Evolutionary conservation across 306 rosid species (phyloP), one percentile per base, ranked within the genome.

Genomic region (Argentina anserina): DNA sequence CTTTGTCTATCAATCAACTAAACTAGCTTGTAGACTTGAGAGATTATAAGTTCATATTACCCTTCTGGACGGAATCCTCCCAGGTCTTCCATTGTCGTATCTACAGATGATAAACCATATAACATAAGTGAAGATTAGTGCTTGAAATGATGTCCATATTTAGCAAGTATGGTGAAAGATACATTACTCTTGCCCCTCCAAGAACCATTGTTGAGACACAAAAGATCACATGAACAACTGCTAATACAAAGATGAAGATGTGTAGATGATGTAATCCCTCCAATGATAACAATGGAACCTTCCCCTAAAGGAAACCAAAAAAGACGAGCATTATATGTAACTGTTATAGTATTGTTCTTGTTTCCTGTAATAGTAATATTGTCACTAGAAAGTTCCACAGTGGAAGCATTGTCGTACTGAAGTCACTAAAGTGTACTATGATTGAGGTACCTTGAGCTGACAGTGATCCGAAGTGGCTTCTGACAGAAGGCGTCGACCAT

Each of bases 251-350:
- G 82, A 91, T 89, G 85, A 94, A 94, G 52, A 89, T 89, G 84
- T 89, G 98, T 34, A 94, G 89, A 26, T 94, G 97, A 79, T 94
- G 98, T 9, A 94, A 67, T 70, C 92, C 84, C 83, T 91, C 98
- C 78, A 82, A 72, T 15, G 97, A 87, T 69, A 94, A 69, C 76
- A 91, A 65, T 15, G 92, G 97, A 78, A 75, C 86, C 85, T 86
- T 89, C 49, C 96, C 97, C 97, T 94, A 72, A 1, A 33, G 29
- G n/a, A 75, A 63, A 79, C 65, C 11, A 45, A 74, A 40, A 13
- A 18, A 34, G 8, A 31, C 53, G 15, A n/a, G 43, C 29, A 47
- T 69, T 47, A 33, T 18, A n/a, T n/a, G n/a, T n/a, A 0, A 43
- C 17, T 67, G 52, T 6, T 6, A 33, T 15, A 6, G 36, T 68